These are phyloP conservation scores for Alternaria panax DNA, from an alignment of 2,329 filamentous ascomycete genomes.

Conservation along the genomic window DNA sequence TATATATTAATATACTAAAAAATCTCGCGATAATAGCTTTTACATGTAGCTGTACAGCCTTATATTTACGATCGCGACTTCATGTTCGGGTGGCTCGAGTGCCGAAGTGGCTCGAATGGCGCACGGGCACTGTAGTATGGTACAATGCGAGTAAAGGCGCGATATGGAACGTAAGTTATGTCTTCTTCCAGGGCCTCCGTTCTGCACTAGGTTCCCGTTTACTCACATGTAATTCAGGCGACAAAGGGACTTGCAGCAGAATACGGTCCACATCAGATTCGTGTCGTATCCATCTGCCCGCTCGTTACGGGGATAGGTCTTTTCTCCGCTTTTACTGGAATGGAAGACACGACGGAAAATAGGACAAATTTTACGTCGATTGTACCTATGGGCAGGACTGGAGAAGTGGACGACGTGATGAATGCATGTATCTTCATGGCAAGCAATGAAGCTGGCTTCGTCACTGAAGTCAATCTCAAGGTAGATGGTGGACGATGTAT, in stretches of 20 bases:
- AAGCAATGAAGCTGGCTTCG: slow-evolving; percentile 65
- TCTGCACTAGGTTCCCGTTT: not conserved
- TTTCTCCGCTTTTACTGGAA: slow-evolving; percentile 65
- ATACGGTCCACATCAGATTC: slow-evolving; percentile 74
- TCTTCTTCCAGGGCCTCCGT: not conserved
- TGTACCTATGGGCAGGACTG: slow-evolving; percentile 67
- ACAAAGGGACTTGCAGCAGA: slow-evolving; percentile 75
- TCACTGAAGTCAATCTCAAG: slow-evolving; percentile 62
- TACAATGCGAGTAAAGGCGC: slow-evolving; percentile 75
- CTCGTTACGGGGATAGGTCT: slow-evolving; percentile 72
- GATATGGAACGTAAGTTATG: slow-evolving; percentile 61
- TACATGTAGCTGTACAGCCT: too few species aligned
- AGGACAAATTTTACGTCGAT: slow-evolving; percentile 61
- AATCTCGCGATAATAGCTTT: too few species aligned
- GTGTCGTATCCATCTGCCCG: slow-evolving; percentile 75
- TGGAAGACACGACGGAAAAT: slow-evolving; percentile 67
- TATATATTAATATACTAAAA: too few species aligned
- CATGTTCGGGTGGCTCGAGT: too few species aligned
- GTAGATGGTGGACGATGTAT: slow-evolving; percentile 52
- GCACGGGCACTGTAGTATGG: too few species aligned
- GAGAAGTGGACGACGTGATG: slow-evolving; percentile 66
- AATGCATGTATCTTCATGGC: slow-evolving; percentile 65
- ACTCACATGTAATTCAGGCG: slow-evolving; percentile 46
- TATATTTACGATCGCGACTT: too few species aligned
- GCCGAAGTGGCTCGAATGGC: too few species aligned